Conservation (phyloP, 108 stramenopile species). For the Cyclotella kingstonii region DNA sequence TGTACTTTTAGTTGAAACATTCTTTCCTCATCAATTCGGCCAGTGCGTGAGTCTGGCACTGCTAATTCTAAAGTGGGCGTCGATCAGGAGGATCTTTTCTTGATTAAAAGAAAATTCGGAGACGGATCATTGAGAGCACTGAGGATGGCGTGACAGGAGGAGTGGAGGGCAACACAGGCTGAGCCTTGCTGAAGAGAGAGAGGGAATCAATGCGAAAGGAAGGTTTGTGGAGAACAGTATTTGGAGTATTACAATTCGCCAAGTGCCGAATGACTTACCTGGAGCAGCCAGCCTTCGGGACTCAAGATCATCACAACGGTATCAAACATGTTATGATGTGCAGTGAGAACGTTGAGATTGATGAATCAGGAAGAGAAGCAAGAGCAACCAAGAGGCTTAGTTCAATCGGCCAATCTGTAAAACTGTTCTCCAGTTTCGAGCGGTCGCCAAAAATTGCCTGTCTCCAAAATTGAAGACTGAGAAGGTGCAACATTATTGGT, state of each 20-base stretch:
- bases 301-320: slow-evolving; percentile 99
- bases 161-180: slow-evolving; percentile 90
- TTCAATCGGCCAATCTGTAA: too few species aligned
- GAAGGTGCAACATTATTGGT: too few species aligned
- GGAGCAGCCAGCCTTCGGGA: slow-evolving; percentile 97
- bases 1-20: slow-evolving; percentile 97
- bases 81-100: slow-evolving; percentile 96
- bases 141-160: slow-evolving; percentile 83
- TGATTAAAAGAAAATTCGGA: slow-evolving; percentile 94
- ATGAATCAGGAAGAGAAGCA: too few species aligned
- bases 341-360: too few species aligned
- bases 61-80: slow-evolving; percentile 95
- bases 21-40: slow-evolving; percentile 98
- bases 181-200: slow-evolving; percentile 90
- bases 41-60: slow-evolving; percentile 94
- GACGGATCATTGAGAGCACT: slow-evolving; percentile 92
- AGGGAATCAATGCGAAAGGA: not conserved
- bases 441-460: too few species aligned
- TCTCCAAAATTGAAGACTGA: too few species aligned
- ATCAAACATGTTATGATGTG: slow-evolving; percentile 99
- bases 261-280: slow-evolving; percentile 68
- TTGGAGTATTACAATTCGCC: not conserved
- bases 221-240: not conserved
- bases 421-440: too few species aligned
- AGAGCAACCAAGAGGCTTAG: too few species aligned